Base-by-base conservation (phyloP, 495 filamentous ascomycete species). In the Neurospora sp. region DNA sequence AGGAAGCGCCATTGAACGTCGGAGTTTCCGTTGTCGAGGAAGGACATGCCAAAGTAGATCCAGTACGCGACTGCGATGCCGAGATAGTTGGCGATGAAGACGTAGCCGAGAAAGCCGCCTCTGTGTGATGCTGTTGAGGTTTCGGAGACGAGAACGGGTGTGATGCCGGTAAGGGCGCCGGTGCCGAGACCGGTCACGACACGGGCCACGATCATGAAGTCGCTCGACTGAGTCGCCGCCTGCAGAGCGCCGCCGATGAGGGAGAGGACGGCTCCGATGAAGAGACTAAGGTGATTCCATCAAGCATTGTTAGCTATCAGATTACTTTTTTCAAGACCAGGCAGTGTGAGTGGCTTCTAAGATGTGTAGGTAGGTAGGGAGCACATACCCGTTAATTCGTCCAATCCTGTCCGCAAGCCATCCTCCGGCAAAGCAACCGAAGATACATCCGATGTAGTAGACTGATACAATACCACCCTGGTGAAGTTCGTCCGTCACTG, bases 41-140 rank as follows among this genome's bases (percentile, higher is more conserved):
- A 87, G 14, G 86, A 82, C 59, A 89, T 74, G 47, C 87, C 86
- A 73, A 89, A 90, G 22, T 86, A 86, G 72, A 90, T 81, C 89
- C 88, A 90, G 78, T 90, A 90, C 8, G 88, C 88, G 39, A 90
- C 78, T 4, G 85, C 84, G 39, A 91, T 88, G 70, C 88, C 88
- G 12, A 89, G 80, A 74, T 88, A 86, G 73, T 86, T 87, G 8
- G 85, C 85, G 73, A 87, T 87, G 78, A 89, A 87, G 68, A 85
- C 84, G 70, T 85, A 83, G 39, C 83, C 86, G 27, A 87, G 78
- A 72, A 81, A 85, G 27, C 81, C 81, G 39, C 85, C 85, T 22
- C 85, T 82, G 70, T 85, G 83, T 40, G 81, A 76, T 20, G 85
- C 83, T 12, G 81, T 82, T 18, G 84, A 84, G 14, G 80, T 83